Conservation (phyloP, 2,329 filamentous ascomycete species). For the Colletotrichum theobromicola region DNA sequence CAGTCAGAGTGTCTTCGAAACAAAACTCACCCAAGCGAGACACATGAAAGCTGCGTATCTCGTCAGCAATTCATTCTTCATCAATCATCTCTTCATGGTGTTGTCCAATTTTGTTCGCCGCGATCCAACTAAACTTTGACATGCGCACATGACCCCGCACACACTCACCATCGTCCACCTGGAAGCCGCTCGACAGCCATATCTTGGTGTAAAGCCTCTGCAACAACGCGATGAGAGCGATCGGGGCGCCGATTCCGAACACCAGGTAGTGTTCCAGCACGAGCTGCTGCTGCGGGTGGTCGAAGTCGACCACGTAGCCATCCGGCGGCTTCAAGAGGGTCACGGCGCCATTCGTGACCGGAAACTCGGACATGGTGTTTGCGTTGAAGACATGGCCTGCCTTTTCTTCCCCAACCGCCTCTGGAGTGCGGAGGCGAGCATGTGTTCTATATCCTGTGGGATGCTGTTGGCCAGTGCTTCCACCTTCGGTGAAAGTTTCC, state of each 20-base stretch:
- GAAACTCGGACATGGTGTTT: constrained; percentile 6
- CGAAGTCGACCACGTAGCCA: constrained; percentile 30
- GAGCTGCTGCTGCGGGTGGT: constrained; percentile 24
- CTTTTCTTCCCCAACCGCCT: rapidly evolving
- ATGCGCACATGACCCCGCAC: background rate
- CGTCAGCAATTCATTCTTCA: background rate
- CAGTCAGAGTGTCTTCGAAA: background rate
- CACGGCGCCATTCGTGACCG: constrained; percentile 1
- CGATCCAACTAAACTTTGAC: background rate
- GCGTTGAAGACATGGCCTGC: background rate
- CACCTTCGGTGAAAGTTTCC: background rate
- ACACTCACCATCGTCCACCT: constrained; percentile 26
- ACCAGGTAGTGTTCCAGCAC: constrained; percentile 26
- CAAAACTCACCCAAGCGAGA: constrained; percentile 20
- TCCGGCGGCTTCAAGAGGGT: constrained; percentile 13
- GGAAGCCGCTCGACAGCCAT: constrained; percentile 24
- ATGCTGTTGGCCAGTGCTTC: background rate
- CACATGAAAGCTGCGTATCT: constrained; percentile 14
- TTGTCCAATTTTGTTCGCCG: background rate
- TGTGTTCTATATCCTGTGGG: background rate
- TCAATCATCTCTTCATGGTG: background rate
- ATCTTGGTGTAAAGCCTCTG: constrained; percentile 33
- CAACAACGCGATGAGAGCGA: constrained; percentile 20
- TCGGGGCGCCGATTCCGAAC: constrained; percentile 19
- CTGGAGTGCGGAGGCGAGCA: background rate